Conservation (phyloP, 306 rosid genomes). For the Geum urbanum region DNA sequence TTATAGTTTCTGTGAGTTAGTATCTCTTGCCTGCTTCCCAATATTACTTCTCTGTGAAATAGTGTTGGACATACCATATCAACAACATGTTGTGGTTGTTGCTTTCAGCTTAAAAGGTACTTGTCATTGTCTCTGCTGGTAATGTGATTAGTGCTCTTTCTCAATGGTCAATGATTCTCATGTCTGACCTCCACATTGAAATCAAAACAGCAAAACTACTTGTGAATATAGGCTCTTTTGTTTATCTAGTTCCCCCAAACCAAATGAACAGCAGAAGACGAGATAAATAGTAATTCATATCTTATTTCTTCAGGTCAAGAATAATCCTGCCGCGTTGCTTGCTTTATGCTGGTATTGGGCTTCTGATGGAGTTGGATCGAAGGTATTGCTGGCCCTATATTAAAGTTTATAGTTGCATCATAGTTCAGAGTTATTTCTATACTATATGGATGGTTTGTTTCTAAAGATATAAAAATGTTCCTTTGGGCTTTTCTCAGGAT, state of each 20-base stretch:
- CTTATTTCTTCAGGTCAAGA: slow-evolving; percentile 45
- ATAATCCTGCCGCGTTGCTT: slow-evolving; percentile 91
- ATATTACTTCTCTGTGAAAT: neutral
- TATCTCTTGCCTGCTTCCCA: neutral
- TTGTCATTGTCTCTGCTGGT: neutral
- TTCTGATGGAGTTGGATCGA: slow-evolving; percentile 88
- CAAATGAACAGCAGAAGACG: neutral
- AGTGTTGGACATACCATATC: neutral
- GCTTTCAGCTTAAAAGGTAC: neutral
- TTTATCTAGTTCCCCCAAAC: neutral
- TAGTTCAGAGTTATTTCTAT: slow-evolving; percentile 19
- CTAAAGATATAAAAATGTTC: neutral
- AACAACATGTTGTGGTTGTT: neutral
- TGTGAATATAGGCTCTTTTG: neutral
- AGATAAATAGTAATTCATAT: neutral
- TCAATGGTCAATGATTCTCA: neutral
- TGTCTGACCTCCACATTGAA: neutral
- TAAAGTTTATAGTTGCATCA: slow-evolving; percentile 10
- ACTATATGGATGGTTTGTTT: slow-evolving; percentile 7
- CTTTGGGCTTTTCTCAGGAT: slow-evolving; percentile 49
- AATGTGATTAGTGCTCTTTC: neutral
- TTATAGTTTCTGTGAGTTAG: neutral
- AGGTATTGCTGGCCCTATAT: slow-evolving; percentile 47
- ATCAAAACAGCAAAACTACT: neutral
- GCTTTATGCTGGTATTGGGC: slow-evolving; percentile 99